These are phyloP conservation scores for Rhodotorula kratochvilovae DNA, from an alignment of 768 basidiomycete genomes.

Conservation along the genomic window DNA sequence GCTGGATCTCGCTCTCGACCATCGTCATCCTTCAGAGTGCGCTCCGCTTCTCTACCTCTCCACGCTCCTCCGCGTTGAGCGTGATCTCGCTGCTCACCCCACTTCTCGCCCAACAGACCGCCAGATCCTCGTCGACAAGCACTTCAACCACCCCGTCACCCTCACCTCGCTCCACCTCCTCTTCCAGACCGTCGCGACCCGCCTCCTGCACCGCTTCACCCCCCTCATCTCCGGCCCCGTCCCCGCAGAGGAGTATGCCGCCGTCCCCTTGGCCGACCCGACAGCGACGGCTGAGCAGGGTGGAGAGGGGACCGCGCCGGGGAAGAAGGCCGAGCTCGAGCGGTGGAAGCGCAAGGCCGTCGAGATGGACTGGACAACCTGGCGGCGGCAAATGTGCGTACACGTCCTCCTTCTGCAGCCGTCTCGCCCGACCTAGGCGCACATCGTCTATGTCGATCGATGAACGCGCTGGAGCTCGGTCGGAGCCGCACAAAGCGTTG, in stretches of 20 bases:
- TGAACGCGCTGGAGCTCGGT: no score
- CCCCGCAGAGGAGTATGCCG: conserved; percentile 11
- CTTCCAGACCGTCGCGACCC: conserved; percentile 60
- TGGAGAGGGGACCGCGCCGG: neutral
- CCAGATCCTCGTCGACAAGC: conserved; percentile 51
- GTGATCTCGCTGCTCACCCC: no score
- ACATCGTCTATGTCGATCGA: no score
- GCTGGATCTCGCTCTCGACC: conserved; percentile 16
- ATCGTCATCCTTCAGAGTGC: conserved; percentile 23
- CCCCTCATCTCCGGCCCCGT: conserved; percentile 66
- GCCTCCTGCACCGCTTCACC: conserved; percentile 74
- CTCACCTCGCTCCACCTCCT: conserved; percentile 35
- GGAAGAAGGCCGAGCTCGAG: neutral
- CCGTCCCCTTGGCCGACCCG: conserved; percentile 14
- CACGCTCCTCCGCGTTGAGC: neutral
- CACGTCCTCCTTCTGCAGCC: neutral
- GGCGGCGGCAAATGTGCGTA: conserved; percentile 46
- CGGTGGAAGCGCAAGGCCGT: conserved; percentile 53
- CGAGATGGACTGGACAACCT: conserved; percentile 67
- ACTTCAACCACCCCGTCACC: conserved; percentile 86
- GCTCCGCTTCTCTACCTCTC: neutral
- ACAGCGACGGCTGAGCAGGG: neutral
- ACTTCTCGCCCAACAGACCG: neutral
- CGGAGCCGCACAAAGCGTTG: no score
- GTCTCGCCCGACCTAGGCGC: no score